These are phyloP conservation scores for Pueraria montana DNA, from an alignment of 306 rosid genomes.

Conservation along the genomic window DNA sequence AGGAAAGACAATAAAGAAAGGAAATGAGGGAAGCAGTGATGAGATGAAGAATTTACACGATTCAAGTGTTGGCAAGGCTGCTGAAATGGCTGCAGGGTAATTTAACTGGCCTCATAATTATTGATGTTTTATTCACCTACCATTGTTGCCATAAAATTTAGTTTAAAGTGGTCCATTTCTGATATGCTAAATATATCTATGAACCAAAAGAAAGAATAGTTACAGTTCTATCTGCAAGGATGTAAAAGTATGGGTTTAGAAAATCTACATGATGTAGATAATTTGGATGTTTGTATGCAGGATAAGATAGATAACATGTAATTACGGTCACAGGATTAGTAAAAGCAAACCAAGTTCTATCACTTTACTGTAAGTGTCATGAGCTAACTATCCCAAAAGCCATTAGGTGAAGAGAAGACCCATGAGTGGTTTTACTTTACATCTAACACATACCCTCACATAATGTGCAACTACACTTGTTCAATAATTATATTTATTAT, in stretches of 20 bases:
- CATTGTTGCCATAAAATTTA: slow-evolving; percentile 7
- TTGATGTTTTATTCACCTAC: slow-evolving; percentile 23
- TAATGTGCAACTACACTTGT: neutral
- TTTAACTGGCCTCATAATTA: neutral
- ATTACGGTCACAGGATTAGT: slow-evolving; percentile 18
- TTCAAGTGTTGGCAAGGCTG: slow-evolving; percentile 93
- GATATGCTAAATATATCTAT: slow-evolving; percentile 25
- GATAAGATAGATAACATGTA: slow-evolving; percentile 26
- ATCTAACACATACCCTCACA: neutral
- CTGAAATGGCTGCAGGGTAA: slow-evolving; percentile 99
- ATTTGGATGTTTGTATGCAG: slow-evolving; percentile 6
- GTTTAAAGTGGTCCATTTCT: slow-evolving; percentile 34
- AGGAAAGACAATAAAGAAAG: slow-evolving; percentile 79
- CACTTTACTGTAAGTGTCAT: neutral
- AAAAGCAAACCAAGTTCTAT: slow-evolving; percentile 19
- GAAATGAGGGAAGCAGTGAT: slow-evolving; percentile 71
- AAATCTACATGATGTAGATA: neutral
- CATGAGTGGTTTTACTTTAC: neutral
- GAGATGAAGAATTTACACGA: slow-evolving; percentile 90
- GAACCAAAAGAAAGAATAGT: neutral
- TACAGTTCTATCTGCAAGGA: neutral
- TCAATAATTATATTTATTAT: neutral
- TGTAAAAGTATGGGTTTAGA: neutral
- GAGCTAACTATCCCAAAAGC: neutral
- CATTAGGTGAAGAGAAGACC: neutral